Base-by-base conservation (phyloP, 2,329 filamentous ascomycete species). In the Phaeosphaeria sp. region DNA sequence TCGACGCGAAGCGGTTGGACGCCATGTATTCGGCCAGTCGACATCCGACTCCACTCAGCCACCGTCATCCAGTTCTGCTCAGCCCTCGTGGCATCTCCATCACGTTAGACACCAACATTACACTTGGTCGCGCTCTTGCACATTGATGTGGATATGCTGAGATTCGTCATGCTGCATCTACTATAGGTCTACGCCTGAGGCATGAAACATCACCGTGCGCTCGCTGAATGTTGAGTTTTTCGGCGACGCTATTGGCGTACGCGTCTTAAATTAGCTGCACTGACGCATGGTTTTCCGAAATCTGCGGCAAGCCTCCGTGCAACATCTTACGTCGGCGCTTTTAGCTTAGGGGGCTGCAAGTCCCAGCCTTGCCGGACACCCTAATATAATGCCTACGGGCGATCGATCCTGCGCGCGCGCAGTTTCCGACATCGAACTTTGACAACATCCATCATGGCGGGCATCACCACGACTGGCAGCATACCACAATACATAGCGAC, bases 401-500 rank as follows among this genome's bases (percentile, higher is more conserved):
- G 27, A 47, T 53, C 42, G 27, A 47, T 53, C 43, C 43, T 44
- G 39, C 43, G 43, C 43, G 10, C 50, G 42, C 50, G 21, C 22
- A 22, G 15, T 25, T 17, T 21, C 20, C 30, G 13, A 27, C 42
- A 33, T 20, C 18, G 23, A 46, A 46, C 30, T 39, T 18, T 17
- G 36, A 39, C 36, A 17, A 39, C 36, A n/a, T 39, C 17, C 50
- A 53, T 30, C 43, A 53, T 53, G 50, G 36, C 46, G 33, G 18
- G 21, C 46, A 49, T 46, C 2, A 54, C 52, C n/a, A 49, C 52
- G 17, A 50, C 21, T n/a, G 36, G 46, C 25, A 50, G 50, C 27
- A 30, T 54, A 15, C 52, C 52, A n/a, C 46, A 44, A 22, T 54
- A 50, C 36, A 49, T 54, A 21, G 52, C 52, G 33, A 54, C 52